These are phyloP conservation scores for Diutina pseudorugosa DNA, from an alignment of 1,139 yeast genomes.

Conservation along the genomic window DNA sequence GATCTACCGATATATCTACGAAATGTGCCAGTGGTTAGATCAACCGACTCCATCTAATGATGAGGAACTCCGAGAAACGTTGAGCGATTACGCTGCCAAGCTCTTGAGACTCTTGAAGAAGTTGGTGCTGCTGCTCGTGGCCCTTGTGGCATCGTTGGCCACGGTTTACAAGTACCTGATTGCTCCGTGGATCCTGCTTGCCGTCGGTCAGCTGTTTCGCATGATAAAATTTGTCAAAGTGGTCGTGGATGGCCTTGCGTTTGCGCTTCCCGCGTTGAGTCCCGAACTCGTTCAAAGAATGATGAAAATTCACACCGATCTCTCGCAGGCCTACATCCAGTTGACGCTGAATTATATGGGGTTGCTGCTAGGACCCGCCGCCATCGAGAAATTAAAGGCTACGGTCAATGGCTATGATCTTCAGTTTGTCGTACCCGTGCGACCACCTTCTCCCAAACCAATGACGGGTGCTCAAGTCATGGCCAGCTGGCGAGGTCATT, in stretches of 20 bases:
- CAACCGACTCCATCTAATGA: conserved; percentile 18
- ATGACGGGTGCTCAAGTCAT: not conserved
- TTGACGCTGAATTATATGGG: not conserved
- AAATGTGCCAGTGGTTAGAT: conserved; percentile 15
- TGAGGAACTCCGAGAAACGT: conserved; percentile 30
- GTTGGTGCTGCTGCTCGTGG: conserved; percentile 20
- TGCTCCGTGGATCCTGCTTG: not conserved
- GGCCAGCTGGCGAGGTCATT: not conserved
- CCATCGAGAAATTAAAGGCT: not conserved
- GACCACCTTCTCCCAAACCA: not conserved
- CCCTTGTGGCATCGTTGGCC: not conserved
- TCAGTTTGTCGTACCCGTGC: not conserved
- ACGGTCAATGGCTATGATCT: not conserved
- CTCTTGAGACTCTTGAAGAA: conserved; percentile 31
- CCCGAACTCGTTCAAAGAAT: not conserved
- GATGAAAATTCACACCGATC: not conserved
- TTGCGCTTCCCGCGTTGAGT: not conserved
- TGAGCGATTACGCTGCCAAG: conserved; percentile 37
- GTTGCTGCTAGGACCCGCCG: not conserved
- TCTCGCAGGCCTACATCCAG: not conserved
- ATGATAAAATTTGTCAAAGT: not conserved
- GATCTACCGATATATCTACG: conserved; percentile 19
- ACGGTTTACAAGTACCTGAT: not conserved
- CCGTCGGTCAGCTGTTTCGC: not conserved
- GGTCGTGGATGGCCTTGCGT: not conserved